Base-by-base conservation (phyloP, 176 grass and related monocot species). In the Zea luxurians region DNA sequence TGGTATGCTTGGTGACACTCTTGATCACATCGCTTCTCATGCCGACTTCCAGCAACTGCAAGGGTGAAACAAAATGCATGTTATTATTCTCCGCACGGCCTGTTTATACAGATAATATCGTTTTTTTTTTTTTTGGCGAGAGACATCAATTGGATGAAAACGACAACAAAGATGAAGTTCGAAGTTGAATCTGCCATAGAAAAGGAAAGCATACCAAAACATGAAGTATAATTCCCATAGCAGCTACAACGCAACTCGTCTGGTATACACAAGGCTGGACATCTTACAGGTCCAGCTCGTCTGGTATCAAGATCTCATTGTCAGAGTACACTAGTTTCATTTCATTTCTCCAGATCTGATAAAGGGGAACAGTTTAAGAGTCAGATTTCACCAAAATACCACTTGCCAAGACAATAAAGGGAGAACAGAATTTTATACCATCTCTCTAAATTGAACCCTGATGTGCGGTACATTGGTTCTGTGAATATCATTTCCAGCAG, bases 301-400 rank as follows among this genome's bases (percentile, higher is more conserved):
- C 85, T 44, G 91, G 88, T 78, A 70, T 49, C 9, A 98, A 70
- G 20, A 76, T 78, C 11, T 78, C 78, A 9, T 90, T 90, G 13
- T 93, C 79, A 61, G 89, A 83, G 78, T 88, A 98, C 58, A 98
- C 96, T 10, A 94, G 83, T 36, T 64, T 88, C 91, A 98, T 94
- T 83, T 98, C 96, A 49, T 94, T 86, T 90, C 89, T 98, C 96
- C 96, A 98, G 77, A 98, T 94, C 96, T 98, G 85, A 80, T 27
- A 82, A 85, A 58, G 44, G n/a, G 21, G 1, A 18, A 44, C 7
- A 75, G 37, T 77, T 64, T 55, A 76, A 7, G 0, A 57, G 63
- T 50, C 17, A 58, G 73, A 64, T 76, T 17, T 70, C 49, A 83
- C 13, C n/a, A 57, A 59, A n/a, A 17, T 49, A 65, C 64, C 37